These are phyloP conservation scores for Metarhizium brunneum DNA, from an alignment of 2,329 filamentous ascomycete species.

Conservation along the genomic window DNA sequence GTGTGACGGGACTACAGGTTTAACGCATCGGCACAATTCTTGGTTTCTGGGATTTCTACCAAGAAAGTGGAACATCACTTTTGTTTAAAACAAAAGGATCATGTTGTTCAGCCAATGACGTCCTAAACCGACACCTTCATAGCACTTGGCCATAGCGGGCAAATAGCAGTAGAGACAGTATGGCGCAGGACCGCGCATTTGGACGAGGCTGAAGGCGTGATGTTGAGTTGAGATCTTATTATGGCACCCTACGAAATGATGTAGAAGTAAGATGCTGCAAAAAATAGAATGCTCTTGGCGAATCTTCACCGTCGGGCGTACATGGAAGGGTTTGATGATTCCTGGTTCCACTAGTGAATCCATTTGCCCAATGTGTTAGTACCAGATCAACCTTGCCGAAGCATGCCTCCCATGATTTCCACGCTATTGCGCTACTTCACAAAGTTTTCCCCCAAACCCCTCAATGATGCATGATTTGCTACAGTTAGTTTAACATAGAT, in stretches of 20 bases:
- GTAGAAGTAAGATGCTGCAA: neutral
- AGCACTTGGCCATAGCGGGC: neutral
- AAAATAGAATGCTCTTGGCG: neutral
- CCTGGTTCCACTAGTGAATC: neutral
- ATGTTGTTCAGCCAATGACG: neutral
- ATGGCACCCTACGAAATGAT: neutral
- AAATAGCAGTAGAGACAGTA: neutral
- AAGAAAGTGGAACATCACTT: neutral
- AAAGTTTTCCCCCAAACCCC: neutral
- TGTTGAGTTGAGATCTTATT: neutral
- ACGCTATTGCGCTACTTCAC: neutral
- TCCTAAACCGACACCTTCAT: neutral
- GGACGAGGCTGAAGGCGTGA: neutral
- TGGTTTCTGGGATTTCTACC: neutral
- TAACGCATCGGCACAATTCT: neutral
- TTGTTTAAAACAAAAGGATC: neutral
- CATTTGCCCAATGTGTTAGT: neutral
- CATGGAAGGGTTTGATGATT: neutral
- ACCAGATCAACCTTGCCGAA: neutral
- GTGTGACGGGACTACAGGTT: no score
- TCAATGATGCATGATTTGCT: neutral
- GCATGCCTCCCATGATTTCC: neutral
- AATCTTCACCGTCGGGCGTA: neutral
- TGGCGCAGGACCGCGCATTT: neutral
- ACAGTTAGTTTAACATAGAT: neutral